A percentile compares a stretch with the other conserved stretches of the same genome.
These are phyloP conservation scores for Prunus mira DNA, from an alignment of 306 rosid species.

Conservation along the genomic window DNA sequence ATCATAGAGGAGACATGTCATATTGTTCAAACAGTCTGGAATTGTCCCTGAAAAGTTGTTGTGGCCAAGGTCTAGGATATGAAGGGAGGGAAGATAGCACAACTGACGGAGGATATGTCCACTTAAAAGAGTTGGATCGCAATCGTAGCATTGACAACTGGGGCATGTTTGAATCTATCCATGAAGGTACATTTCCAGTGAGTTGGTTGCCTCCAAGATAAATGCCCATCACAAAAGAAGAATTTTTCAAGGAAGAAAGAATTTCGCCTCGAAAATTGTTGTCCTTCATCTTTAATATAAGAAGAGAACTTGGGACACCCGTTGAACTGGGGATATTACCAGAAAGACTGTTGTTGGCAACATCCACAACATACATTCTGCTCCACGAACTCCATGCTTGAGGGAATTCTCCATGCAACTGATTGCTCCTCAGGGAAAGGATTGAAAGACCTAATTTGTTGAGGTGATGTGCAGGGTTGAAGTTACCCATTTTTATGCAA, in stretches of 20 bases:
- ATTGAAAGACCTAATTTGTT: too few relatives aligned
- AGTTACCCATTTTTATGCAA: too few relatives aligned
- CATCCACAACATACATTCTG: rapidly evolving
- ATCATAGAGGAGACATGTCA: too few relatives aligned
- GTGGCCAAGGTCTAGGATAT: not conserved
- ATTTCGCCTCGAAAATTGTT: not conserved
- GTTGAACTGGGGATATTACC: not conserved
- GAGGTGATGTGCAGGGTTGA: too few relatives aligned
- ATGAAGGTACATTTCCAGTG: not conserved
- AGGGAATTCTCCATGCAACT: not conserved
- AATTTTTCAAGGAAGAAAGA: not conserved
- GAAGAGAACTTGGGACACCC: not conserved
- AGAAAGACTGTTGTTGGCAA: not conserved
- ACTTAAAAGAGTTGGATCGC: not conserved
- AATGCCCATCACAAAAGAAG: not conserved
- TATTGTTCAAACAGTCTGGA: not conserved
- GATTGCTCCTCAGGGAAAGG: not conserved
- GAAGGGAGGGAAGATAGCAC: not conserved
- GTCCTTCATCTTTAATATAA: not conserved
- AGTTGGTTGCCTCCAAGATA: not conserved
- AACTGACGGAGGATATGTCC: not conserved
- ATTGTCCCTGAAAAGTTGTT: not conserved
- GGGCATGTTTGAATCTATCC: too few relatives aligned
- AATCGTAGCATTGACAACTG: not conserved
- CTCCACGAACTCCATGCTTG: not conserved